Evolutionary conservation across 306 rosid species (phyloP), one percentile per base, ranked within the genome.

Genomic region (Medicago ruthenica): DNA sequence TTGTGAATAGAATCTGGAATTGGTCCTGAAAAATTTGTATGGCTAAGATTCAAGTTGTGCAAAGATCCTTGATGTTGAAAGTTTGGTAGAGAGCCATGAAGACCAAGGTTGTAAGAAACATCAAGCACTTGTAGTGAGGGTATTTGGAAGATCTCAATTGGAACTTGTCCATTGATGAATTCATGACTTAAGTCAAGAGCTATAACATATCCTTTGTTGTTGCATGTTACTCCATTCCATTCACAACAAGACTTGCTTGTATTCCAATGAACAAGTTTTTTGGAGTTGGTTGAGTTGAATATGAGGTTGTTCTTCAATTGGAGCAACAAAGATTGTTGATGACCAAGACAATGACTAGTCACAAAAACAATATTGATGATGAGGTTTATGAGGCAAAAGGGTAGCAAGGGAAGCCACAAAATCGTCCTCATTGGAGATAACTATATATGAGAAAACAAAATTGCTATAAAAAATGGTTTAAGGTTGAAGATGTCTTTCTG

Each of bases 81-180:
- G 7, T 76, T 71, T 37, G 88, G 85, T n/a, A 82, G 24, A 2
- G n/a, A 58, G 13, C 89, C 85, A 1, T 21, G 3, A 41, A 86
- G 80, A 17, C 18, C 63, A 1, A 4, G 31, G 53, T 83, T 86
- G 3, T 10, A 0, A 64, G 76, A 76, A 3, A 85, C 2, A 12
- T 85, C 81, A 47, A 86, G 27, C 31, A 31, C 39, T 20, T 57
- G 62, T 9, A 55, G 62, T 9, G 62, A 55, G 34, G 34, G 31
- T 9, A 55, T 55, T 55, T 55, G 62, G 62, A 55, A 55, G 2
- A 55, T 55, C 27, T 55, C 62, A 55, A 20, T 55, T 55, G 62
- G 31, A 20, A 55, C 6, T 18, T 55, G 6, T 55, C 62, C 62
- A 55, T 4, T 8, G 62, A 55, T 55, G 20, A 55, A 55, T 20